A percentile compares a stretch with the other conserved stretches of the same genome.
These are phyloP conservation scores for Staphylotrichum longicolle DNA, from an alignment of 495 filamentous ascomycete species.

Conservation along the genomic window DNA sequence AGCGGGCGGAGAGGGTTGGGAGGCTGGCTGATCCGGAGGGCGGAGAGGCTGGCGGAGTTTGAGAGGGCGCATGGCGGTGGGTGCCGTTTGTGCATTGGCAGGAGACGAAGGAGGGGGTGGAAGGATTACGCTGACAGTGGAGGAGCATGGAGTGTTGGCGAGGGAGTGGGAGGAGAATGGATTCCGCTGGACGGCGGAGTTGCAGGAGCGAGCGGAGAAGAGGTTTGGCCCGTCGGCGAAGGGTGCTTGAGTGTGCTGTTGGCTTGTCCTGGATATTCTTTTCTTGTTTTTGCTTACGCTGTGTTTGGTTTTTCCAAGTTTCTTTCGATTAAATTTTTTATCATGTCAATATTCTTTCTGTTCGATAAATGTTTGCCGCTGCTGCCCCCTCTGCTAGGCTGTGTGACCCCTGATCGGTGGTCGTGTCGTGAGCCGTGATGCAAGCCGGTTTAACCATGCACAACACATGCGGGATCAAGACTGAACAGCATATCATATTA, in stretches of 20 bases:
- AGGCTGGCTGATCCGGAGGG: neutral
- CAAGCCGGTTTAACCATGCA: too few relatives aligned
- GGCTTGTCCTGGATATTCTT: too few relatives aligned
- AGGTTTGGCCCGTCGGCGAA: neutral
- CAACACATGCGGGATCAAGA: too few relatives aligned
- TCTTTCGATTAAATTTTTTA: too few relatives aligned
- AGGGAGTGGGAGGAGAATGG: neutral
- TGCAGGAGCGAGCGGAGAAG: neutral
- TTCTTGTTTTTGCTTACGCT: too few relatives aligned
- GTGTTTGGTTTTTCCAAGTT: too few relatives aligned
- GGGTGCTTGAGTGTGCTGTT: neutral
- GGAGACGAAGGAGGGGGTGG: neutral
- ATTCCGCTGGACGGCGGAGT: neutral
- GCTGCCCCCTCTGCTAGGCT: too few relatives aligned
- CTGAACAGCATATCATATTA: too few relatives aligned
- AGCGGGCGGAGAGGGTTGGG: neutral
- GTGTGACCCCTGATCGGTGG: too few relatives aligned
- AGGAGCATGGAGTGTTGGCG: neutral
- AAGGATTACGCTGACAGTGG: neutral
- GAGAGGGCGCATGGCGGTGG: neutral
- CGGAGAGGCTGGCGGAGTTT: neutral
- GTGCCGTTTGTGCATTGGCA: conserved; percentile 8
- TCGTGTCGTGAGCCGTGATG: too few relatives aligned
- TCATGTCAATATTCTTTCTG: too few relatives aligned
- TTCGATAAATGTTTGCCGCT: too few relatives aligned